Conservation (phyloP, 495 filamentous ascomycete species). For the Chaetomidium leptoderma region DNA sequence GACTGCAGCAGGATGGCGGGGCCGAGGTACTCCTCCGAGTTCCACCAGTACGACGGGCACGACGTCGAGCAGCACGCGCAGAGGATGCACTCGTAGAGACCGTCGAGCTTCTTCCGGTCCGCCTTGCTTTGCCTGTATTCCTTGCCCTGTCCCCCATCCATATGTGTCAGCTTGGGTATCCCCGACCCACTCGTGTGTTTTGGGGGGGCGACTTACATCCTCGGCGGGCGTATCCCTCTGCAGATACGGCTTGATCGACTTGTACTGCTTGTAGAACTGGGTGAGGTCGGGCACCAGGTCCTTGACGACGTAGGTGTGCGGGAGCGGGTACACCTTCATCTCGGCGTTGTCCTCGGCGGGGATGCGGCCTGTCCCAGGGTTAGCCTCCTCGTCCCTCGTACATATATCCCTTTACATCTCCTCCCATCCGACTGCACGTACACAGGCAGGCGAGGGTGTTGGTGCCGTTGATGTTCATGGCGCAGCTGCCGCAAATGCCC, state of each 20-base stretch:
- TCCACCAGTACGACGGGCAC: constrained; percentile 99
- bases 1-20: constrained; percentile 94
- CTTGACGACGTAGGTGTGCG: constrained; percentile 99
- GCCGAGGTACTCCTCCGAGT: constrained; percentile 94
- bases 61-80: constrained; percentile 99
- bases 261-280: constrained; percentile 99
- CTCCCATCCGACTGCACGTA: constrained; percentile 48
- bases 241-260: constrained; percentile 98
- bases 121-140: constrained; percentile 85
- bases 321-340: constrained; percentile 94
- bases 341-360: constrained; percentile 74
- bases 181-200: neutral
- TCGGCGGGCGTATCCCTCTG: constrained; percentile 74
- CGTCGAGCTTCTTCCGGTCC: constrained; percentile 94
- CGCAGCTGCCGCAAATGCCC: constrained; percentile 96
- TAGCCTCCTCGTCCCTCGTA: constrained; percentile 1
- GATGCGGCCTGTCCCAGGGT: constrained; percentile 73
- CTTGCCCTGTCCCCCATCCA: constrained; percentile 69
- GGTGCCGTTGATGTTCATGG: constrained; percentile 98
- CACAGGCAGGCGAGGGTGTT: constrained; percentile 97
- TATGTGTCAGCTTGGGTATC: constrained; percentile 8
- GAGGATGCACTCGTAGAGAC: constrained; percentile 98
- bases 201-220: constrained; percentile 66
- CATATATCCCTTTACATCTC: neutral
- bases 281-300: constrained; percentile 96